Percentiles rank a stretch among this genome's conserved stretches.
phyloP scores from a whole-genome alignment of 257 asterid species.

The Osmanthus fragrans region DNA sequence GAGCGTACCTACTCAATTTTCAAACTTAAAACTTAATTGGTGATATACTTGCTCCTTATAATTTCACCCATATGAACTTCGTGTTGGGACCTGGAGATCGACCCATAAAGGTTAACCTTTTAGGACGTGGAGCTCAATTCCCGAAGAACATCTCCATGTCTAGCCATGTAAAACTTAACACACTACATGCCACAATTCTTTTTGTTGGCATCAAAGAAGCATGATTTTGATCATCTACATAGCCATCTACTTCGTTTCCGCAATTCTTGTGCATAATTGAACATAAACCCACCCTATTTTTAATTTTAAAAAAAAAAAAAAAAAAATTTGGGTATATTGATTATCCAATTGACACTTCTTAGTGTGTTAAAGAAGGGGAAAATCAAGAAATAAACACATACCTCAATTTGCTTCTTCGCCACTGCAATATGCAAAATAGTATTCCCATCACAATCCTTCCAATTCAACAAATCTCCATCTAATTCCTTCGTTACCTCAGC shows the following conservation, averaged over 20 bases:
- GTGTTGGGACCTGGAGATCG: neutral
- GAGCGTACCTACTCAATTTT: neutral
- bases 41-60: neutral
- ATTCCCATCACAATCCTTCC: slow-evolving; percentile 45
- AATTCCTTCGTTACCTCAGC: slow-evolving; percentile 25
- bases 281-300: neutral
- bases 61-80: neutral
- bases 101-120: neutral
- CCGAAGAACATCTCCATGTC: neutral
- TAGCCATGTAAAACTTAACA: neutral
- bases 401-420: slow-evolving; percentile 39
- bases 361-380: neutral
- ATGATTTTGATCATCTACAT: neutral
- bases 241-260: neutral
- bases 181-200: neutral
- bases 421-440: slow-evolving; percentile 45
- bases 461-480: slow-evolving; percentile 26
- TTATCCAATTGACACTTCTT: neutral
- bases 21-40: neutral
- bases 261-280: neutral
- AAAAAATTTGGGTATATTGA: neutral
- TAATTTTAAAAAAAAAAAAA: too few relatives aligned
- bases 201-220: neutral
- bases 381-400: neutral
- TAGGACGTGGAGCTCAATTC: neutral